phyloP scores from a whole-genome alignment of 108 stramenopile species.

The Cyclostephanos invisitatus region DNA sequence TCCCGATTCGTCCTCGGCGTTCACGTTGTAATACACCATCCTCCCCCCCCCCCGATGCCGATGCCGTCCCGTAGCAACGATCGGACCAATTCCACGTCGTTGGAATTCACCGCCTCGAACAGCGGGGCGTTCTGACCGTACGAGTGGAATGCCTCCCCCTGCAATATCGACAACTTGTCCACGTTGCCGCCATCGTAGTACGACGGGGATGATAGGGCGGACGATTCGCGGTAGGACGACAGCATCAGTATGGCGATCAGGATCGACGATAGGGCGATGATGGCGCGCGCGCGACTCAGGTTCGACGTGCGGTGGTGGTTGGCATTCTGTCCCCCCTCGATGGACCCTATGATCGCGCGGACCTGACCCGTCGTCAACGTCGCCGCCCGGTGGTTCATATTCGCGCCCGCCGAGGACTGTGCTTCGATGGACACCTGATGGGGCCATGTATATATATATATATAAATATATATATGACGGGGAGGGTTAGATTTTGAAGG shows the following conservation, averaged over 20 bases:
- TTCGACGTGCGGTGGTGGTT: background rate
- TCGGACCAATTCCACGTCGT: conserved; percentile 30
- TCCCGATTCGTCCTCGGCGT: conserved; percentile 43
- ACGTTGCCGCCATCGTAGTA: background rate
- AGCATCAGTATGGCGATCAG: background rate
- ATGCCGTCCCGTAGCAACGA: conserved; percentile 10
- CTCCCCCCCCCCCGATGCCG: background rate
- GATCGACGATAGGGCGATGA: background rate
- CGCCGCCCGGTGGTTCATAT: no score
- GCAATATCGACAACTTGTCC: background rate
- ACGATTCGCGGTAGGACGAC: background rate
- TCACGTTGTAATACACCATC: conserved; percentile 31
- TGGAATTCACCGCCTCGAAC: conserved; percentile 44
- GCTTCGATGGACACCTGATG: no score
- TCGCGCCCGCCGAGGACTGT: no score
- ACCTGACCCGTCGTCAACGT: no score
- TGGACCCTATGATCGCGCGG: no score
- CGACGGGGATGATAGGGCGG: background rate
- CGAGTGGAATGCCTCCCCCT: conserved; percentile 2
- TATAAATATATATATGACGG: no score
- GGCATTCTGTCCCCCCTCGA: no score
- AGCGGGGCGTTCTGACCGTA: conserved; percentile 32
- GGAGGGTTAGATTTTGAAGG: no score
- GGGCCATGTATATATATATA: no score
- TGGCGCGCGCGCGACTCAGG: background rate